Conservation (phyloP, 1,139 yeast species). For the Pneumocystis jirovecii region DNA sequence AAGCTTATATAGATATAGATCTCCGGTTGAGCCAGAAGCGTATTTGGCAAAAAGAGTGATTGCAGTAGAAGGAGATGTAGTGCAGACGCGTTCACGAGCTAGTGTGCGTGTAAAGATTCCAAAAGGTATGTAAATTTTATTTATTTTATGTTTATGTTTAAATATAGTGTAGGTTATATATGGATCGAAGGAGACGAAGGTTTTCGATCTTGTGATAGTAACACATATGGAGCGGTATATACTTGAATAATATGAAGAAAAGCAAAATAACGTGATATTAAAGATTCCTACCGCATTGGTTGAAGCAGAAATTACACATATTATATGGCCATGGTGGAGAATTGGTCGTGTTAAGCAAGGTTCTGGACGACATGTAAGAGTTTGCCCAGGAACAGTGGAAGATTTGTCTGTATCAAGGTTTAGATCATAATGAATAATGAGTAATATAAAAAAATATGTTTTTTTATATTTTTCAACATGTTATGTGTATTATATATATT, state of each 20-base stretch:
- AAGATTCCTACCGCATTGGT: conserved; percentile 2
- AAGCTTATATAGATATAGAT: conserved; percentile 25
- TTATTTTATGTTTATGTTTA: conserved; percentile 46
- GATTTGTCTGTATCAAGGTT: background rate
- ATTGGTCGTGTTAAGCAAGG: conserved; percentile 3
- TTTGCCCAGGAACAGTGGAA: background rate
- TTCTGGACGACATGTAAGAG: conserved; percentile 8
- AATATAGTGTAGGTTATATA: conserved; percentile 51
- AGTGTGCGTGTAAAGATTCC: conserved; percentile 8
- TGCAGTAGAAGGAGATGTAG: conserved; percentile 56
- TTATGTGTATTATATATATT: too few relatives aligned
- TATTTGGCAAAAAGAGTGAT: conserved; percentile 63
- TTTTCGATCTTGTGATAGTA: conserved; percentile 71
- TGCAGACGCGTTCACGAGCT: conserved; percentile 33
- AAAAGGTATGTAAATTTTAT: conserved; percentile 6
- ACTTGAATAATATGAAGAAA: conserved; percentile 18
- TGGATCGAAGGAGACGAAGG: conserved; percentile 91
- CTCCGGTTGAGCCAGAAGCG: conserved; percentile 63
- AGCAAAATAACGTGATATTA: background rate
- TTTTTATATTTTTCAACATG: too few relatives aligned
- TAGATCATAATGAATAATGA: background rate
- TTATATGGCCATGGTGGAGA: conserved; percentile 10
- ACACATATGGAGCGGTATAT: conserved; percentile 68
- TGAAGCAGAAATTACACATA: conserved; percentile 6
- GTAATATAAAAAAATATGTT: too few relatives aligned